Percentiles rank a stretch among this genome's conserved stretches.
Conservation (phyloP, 148 eudicot genomes). For the Nepenthes mirabilis region DNA sequence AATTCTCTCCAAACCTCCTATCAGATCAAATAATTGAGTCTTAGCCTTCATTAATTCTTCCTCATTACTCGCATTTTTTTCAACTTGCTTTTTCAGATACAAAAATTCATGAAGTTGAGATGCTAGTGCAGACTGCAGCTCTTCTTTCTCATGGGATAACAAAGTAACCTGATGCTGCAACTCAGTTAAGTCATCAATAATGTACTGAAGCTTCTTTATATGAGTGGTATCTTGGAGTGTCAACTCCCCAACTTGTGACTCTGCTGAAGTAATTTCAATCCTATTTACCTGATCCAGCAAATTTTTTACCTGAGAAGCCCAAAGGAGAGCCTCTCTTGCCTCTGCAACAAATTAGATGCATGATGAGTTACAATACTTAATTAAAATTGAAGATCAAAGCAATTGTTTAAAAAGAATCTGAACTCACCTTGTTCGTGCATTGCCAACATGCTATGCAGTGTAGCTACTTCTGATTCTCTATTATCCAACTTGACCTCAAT, state of each 20-base stretch:
- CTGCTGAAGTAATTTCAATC: slow-evolving; percentile 33
- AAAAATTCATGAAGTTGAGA: slow-evolving; percentile 44
- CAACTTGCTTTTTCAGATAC: slow-evolving; percentile 35
- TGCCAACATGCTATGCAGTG: slow-evolving; percentile 21
- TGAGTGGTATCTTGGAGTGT: slow-evolving; percentile 33
- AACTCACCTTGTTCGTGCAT: slow-evolving; percentile 47
- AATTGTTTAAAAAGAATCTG: background rate
- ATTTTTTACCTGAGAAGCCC: slow-evolving; percentile 42
- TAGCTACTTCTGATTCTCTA: slow-evolving; percentile 47
- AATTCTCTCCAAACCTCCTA: slow-evolving; percentile 38
- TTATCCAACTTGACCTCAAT: slow-evolving; percentile 29
- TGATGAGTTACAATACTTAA: background rate
- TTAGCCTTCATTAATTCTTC: slow-evolving; percentile 28
- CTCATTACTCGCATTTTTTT: slow-evolving; percentile 21
- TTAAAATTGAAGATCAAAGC: slow-evolving; percentile 2
- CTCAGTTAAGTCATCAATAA: slow-evolving; percentile 36
- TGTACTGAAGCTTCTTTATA: slow-evolving; percentile 49
- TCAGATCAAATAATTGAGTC: slow-evolving; percentile 33
- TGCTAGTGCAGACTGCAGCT: slow-evolving; percentile 40
- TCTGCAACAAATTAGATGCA: slow-evolving; percentile 38
- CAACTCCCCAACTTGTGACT: slow-evolving; percentile 19
- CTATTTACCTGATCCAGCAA: slow-evolving; percentile 45
- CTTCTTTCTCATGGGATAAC: slow-evolving; percentile 45
- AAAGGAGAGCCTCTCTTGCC: slow-evolving; percentile 28
- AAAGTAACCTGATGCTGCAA: slow-evolving; percentile 31